Percentiles rank a stretch among this genome's conserved stretches.
These are phyloP conservation scores for Lactarius hengduanensis DNA, from an alignment of 768 basidiomycete genomes.

Conservation along the genomic window DNA sequence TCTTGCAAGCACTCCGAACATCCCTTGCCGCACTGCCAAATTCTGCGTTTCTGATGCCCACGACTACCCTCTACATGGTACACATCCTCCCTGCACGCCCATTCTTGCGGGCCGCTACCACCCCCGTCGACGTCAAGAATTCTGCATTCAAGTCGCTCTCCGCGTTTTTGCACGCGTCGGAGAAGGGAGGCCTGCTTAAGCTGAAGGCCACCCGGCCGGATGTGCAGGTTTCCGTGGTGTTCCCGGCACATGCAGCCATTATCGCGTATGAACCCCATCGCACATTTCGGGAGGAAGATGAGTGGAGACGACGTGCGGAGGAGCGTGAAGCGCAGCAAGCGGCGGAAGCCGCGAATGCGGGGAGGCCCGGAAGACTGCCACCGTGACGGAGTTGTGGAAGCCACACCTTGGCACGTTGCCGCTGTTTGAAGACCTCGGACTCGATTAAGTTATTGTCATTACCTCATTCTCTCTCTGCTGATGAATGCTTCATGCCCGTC, in stretches of 20 bases:
- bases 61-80: conserved; percentile 74
- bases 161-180: conserved; percentile 75
- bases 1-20: conserved; percentile 64
- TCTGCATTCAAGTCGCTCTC: conserved; percentile 79
- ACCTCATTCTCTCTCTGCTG: conserved; percentile 1
- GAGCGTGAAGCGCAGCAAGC: conserved; percentile 52
- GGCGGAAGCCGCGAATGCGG: conserved; percentile 47
- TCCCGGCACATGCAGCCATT: conserved; percentile 56
- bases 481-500: conserved; percentile 10
- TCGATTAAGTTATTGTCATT: conserved; percentile 47
- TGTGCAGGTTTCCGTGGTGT: conserved; percentile 44
- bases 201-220: conserved; percentile 56
- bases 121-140: conserved; percentile 67
- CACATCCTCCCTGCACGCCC: conserved; percentile 79
- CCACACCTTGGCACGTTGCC: conserved; percentile 55
- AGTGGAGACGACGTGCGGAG: conserved; percentile 59
- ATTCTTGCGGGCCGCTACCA: conserved; percentile 47
- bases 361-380: conserved; percentile 49
- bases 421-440: conserved; percentile 63
- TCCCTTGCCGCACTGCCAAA: conserved; percentile 46
- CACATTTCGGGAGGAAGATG: conserved; percentile 64
- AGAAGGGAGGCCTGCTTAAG: conserved; percentile 70
- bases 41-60: conserved; percentile 68
- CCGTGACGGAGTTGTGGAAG: conserved; percentile 70
- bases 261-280: conserved; percentile 48